A percentile compares a stretch with the other conserved stretches of the same genome.
Conservation (phyloP, 139 green algal species). For the Medakamo hakoo region DNA sequence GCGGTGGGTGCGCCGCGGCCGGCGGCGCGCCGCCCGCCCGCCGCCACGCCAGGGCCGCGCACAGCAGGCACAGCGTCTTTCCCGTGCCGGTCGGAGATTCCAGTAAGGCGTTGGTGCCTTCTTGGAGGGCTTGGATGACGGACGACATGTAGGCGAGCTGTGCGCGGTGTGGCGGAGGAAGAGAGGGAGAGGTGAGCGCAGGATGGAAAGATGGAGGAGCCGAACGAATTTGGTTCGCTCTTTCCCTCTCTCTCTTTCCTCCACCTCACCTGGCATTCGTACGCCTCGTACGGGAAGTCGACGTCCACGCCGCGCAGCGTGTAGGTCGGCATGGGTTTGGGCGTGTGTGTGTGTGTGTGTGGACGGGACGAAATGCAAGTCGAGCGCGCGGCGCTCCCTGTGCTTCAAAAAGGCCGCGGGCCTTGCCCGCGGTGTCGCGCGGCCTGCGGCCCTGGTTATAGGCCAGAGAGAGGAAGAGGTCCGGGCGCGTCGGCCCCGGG, state of each 20-base stretch:
- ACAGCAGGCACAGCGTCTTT: slow-evolving; percentile 96
- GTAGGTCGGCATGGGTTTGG: slow-evolving; percentile 20
- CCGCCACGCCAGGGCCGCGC: slow-evolving; percentile 77
- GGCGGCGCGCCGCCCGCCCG: slow-evolving; percentile 9
- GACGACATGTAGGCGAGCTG: slow-evolving; percentile 75
- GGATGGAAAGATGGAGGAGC: neutral
- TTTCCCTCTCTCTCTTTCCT: no score
- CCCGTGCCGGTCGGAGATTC: slow-evolving; percentile 91
- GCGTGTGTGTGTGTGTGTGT: neutral
- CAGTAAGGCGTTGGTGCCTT: slow-evolving; percentile 70
- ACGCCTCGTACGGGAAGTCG: slow-evolving; percentile 74
- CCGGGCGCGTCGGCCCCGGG: no score
- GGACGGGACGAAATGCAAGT: neutral
- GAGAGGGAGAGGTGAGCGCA: neutral
- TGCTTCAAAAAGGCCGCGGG: no score
- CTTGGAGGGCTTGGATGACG: slow-evolving; percentile 75
- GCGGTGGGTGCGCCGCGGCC: neutral
- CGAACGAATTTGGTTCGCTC: slow-evolving; percentile 1
- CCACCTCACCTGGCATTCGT: slow-evolving; percentile 63
- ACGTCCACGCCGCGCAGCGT: slow-evolving; percentile 42
- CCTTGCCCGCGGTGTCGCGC: no score
- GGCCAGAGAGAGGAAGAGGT: no score
- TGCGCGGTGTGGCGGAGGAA: slow-evolving; percentile 5
- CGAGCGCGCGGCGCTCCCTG: no score
- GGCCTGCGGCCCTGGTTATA: no score